Base-by-base conservation (phyloP, 192 early-diverging fungal species). In the Backusella sp. region DNA sequence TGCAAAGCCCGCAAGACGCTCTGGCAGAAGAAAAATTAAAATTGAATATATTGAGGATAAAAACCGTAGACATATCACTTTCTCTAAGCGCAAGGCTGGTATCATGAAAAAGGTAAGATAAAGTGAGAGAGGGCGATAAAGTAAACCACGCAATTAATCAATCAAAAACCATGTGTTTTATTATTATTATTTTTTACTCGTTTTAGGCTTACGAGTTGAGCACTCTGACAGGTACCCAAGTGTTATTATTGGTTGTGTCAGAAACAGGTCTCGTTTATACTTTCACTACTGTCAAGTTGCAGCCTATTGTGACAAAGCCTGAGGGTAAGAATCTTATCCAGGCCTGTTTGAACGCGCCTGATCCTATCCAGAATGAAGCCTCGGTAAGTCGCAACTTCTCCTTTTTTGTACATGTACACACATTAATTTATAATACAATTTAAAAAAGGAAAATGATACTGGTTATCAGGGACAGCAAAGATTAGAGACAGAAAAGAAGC, bases 201-300 rank as follows among this genome's bases (percentile, higher is more conserved):
- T 32, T 30, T 17, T 76, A 92, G 90, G 96, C 95, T 3, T 96
- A 94, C 77, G 96, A 98, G 81, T 88, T 98, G 19, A 93, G 92
- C 77, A 96, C 95, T 23, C 85, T 98, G 76, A 98, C 96, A 30
- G 96, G 96, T 68, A 98, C 96, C n/a, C 95, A 98, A 83, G 95
- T 97, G 17, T 86, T 98, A 41, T 86, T 98, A 65, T 83, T 98
- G 68, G 95, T 98, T 21, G 96, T 96, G 32, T 96, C 95, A 15
- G 96, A 98, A 83, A 96, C 95, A 66, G 96, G 96, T 23, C 90
- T 96, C 36, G 95, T 98, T 19, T 96, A 96, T 84, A 96, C 95
- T 8, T 96, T 96, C 80, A 95, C 96, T 7, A 98, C 96, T 28
- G 93, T 94, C 42, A 96, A 96, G 84, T 88, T 98, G 66, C 95